Conservation (phyloP, 2,329 filamentous ascomycete species). For the Diaporthe sp. region DNA sequence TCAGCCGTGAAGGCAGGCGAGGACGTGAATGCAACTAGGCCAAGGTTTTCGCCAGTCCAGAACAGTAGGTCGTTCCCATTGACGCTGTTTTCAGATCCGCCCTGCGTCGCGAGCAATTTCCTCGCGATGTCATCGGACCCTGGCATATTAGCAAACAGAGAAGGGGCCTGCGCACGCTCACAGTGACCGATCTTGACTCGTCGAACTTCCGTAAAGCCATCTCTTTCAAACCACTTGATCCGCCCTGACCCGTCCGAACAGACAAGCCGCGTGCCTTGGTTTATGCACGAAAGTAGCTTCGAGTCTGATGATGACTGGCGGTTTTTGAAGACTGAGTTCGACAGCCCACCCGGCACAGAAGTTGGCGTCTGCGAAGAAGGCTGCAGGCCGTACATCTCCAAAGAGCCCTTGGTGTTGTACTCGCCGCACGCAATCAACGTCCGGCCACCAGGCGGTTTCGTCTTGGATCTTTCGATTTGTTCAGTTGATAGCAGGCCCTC, state of each 20-base stretch:
- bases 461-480: slow-evolving; percentile 68
- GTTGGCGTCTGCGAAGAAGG: slow-evolving; percentile 39
- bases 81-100: slow-evolving; percentile 44
- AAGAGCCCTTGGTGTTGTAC: slow-evolving; percentile 90
- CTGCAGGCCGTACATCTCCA: slow-evolving; percentile 85
- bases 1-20: slow-evolving; percentile 62
- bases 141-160: slow-evolving; percentile 66
- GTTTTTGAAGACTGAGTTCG: slow-evolving; percentile 76
- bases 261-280: slow-evolving; percentile 86
- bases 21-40: slow-evolving; percentile 76
- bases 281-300: slow-evolving; percentile 84
- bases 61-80: slow-evolving; percentile 81
- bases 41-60: slow-evolving; percentile 90
- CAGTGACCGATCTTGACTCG: slow-evolving; percentile 69
- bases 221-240: slow-evolving; percentile 91
- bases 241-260: slow-evolving; percentile 88
- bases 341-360: slow-evolving; percentile 50
- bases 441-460: slow-evolving; percentile 62
- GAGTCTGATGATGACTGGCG: slow-evolving; percentile 85
- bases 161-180: slow-evolving; percentile 60
- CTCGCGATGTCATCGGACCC: slow-evolving; percentile 81
- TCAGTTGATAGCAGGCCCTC: slow-evolving; percentile 68
- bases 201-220: slow-evolving; percentile 76
- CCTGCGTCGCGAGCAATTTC: slow-evolving; percentile 78
- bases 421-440: slow-evolving; percentile 88